A percentile compares a stretch with the other conserved stretches of the same genome.
Conservation (phyloP, 2,329 filamentous ascomycete genomes). For the Neonectria hederae region DNA sequence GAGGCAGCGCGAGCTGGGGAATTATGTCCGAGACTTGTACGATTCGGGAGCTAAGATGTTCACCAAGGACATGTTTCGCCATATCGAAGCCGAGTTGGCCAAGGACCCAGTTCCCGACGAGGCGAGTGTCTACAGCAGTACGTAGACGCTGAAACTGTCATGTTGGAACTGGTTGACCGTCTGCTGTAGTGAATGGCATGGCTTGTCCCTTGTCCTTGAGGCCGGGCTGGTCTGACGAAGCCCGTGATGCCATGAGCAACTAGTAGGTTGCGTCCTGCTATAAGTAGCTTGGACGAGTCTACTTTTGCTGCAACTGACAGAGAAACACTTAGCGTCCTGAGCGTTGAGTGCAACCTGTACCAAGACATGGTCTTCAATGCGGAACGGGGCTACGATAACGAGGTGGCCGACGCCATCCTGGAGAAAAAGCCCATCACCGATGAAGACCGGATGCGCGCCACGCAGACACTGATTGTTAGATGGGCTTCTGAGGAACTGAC, state of each 20-base stretch:
- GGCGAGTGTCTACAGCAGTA: not conserved
- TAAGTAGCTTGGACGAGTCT: not conserved
- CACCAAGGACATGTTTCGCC: slow-evolving; percentile 14
- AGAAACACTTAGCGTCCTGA: not conserved
- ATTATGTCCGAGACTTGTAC: slow-evolving; percentile 2
- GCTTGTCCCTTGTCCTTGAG: not conserved
- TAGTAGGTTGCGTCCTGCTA: not conserved
- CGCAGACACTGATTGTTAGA: not conserved
- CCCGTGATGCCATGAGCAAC: not conserved
- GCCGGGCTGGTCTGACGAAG: no score
- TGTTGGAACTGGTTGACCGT: not conserved
- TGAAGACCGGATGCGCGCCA: not conserved
- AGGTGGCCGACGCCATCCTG: not conserved
- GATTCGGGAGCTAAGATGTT: slow-evolving; percentile 2
- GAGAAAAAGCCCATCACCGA: not conserved
- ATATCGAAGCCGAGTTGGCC: not conserved
- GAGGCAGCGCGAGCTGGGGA: not conserved
- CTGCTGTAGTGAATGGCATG: slow-evolving; percentile 1
- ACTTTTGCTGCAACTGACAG: not conserved
- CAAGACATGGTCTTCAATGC: not conserved
- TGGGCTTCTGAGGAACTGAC: not conserved
- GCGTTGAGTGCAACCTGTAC: not conserved
- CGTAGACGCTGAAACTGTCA: not conserved
- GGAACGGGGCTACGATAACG: not conserved
- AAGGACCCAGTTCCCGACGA: not conserved